Base-by-base conservation (phyloP, 2,329 filamentous ascomycete species). In the Fonsecaea multimorphosa region DNA sequence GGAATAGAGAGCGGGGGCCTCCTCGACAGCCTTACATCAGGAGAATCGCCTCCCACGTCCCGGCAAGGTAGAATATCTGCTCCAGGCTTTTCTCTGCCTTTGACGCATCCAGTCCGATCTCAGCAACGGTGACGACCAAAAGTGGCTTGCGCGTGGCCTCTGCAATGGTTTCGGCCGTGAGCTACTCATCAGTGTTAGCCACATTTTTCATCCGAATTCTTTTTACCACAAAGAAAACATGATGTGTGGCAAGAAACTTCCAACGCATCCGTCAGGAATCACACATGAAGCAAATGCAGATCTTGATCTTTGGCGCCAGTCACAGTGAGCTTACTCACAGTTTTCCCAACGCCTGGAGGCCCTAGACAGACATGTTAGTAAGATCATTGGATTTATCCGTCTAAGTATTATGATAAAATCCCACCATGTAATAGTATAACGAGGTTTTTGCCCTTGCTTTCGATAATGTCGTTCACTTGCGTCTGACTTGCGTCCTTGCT, bases 81-180 rank as follows among this genome's bases (percentile, higher is more conserved):
- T 40, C 38, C 38, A 40, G 38, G 38, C 38, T 40, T n/a, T 40
- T 40, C 38, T 40, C 38, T n/a, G 38, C 38, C 38, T 40, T 40
- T 19, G 38, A 40, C 38, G 38, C 38, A 1, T 40, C 38, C 38
- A 40, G n/a, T 0, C 38, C 38, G 16, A 40, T 40, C 19, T 40
- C 38, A 40, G 38, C 38, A 5, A 40, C 38, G 16, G 38, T 40
- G 38, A 40, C 38, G 38, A 40, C 38, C 38, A 40, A 40, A 19
- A 40, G 38, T 40, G 38, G 38, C n/a, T 40, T 40, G 16, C 38
- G 14, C 16, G 38, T 40, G 16, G 38, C 38, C 38, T 40, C 38
- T n/a, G 38, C 38, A 40, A 40, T 40, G 14, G 38, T 40, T 8
- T 40, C 38, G n/a, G 38, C 38, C 14, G 38, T 40, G n/a, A 40